Conservation (phyloP, 164 flowering plant genomes). For the Paratinospora sagittata region DNA sequence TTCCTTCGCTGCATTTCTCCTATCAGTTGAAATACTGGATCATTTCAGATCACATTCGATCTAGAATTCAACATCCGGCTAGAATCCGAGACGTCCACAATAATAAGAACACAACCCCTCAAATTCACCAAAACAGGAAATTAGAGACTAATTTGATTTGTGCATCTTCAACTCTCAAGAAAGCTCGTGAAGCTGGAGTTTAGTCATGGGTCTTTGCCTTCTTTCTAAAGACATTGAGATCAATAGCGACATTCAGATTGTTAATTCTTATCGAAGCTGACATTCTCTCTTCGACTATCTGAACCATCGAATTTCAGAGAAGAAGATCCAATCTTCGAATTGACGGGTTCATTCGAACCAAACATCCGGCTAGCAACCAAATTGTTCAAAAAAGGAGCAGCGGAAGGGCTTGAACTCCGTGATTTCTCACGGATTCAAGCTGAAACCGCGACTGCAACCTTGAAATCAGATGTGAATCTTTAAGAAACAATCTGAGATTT, state of each 20-base stretch:
- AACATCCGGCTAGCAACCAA: background rate
- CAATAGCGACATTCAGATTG: background rate
- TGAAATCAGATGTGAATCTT: no score
- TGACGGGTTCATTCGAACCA: background rate
- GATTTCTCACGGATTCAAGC: slow-evolving; percentile 14
- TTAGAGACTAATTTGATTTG: background rate
- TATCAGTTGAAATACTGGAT: background rate
- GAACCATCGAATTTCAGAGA: background rate
- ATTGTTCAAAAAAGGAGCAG: background rate
- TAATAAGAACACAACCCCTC: background rate
- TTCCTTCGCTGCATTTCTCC: slow-evolving; percentile 37
- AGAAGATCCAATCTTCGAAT: slow-evolving; percentile 1
- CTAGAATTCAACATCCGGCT: background rate
- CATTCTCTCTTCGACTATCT: background rate
- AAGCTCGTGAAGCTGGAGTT: background rate
- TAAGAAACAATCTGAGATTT: background rate
- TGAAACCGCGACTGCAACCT: slow-evolving; percentile 8
- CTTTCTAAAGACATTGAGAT: background rate
- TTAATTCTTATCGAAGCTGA: background rate
- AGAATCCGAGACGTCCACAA: background rate
- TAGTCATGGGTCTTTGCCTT: background rate
- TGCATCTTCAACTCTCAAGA: background rate
- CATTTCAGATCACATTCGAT: slow-evolving; percentile 7
- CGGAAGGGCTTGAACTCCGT: slow-evolving; percentile 9
- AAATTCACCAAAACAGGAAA: slow-evolving; percentile 8